These are phyloP conservation scores for Mucuna pruriens DNA, from an alignment of 306 rosid genomes.

Conservation along the genomic window DNA sequence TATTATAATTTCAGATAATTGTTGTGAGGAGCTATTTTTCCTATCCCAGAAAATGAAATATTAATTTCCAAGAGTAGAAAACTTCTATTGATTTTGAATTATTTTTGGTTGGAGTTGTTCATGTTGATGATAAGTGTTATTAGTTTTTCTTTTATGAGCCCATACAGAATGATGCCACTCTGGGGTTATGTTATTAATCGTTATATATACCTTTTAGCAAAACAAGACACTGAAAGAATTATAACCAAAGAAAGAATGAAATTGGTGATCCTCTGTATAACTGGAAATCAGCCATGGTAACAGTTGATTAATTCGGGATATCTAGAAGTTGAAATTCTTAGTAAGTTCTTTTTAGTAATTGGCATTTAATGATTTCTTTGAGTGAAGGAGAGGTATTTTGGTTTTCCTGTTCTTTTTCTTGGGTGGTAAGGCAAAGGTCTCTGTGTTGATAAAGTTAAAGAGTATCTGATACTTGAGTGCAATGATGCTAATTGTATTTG, in stretches of 20 bases:
- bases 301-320: conserved; percentile 3
- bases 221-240: neutral
- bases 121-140: neutral
- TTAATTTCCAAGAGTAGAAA: neutral
- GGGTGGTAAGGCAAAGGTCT: neutral
- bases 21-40: neutral
- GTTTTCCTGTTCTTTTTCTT: neutral
- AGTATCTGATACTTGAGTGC: neutral
- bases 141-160: neutral
- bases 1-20: conserved; percentile 4
- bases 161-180: neutral
- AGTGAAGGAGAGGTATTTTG: neutral
- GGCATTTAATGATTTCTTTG: neutral
- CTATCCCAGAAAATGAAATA: neutral
- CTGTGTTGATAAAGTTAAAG: neutral
- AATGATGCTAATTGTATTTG: conserved; percentile 7
- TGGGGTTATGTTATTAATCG: neutral
- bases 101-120: neutral
- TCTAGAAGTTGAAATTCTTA: neutral
- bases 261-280: conserved; percentile 12
- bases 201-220: neutral
- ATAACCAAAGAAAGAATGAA: neutral
- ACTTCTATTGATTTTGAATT: conserved; percentile 2
- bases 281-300: neutral
- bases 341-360: neutral